Base-by-base conservation (phyloP, 768 basidiomycete genomes). In the Leucocoprinus leucothites region DNA sequence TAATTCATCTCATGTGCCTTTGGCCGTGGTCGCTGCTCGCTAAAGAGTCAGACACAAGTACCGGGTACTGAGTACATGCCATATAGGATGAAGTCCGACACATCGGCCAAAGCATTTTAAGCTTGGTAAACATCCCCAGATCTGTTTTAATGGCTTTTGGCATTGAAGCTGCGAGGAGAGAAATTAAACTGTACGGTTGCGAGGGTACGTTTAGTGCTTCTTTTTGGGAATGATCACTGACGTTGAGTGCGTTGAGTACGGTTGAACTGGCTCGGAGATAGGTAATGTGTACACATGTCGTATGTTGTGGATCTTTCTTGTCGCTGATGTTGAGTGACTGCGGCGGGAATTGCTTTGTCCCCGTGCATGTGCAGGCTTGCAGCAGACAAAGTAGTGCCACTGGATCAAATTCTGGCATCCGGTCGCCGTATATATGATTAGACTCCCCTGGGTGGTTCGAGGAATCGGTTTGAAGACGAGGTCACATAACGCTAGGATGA, bases 401-500 rank as follows among this genome's bases (percentile, higher is more conserved):
- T 5, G 31, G 31, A 31, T 31, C 31, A 11, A 31, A 31, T 31
- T 31, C 11, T 31, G 31, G 11, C 31, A 31, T 31, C 5, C 11
- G 31, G 5, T 31, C 31, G n/a, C n/a, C n/a, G n/a, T n/a, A n/a
- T n/a, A n/a, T n/a, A n/a, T n/a, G n/a, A n/a, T n/a, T n/a, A n/a
- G n/a, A n/a, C n/a, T n/a, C n/a, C n/a, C n/a, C n/a, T n/a, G n/a
- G n/a, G n/a, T n/a, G 31, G 31, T 31, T 31, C 31, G 31, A 31
- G 5, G 31, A 31, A 31, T 31, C 31, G 31, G 31, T 44, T 53
- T 42, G 51, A 35, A 21, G 14, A 3, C 13, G 3, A 19, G 36
- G 51, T 53, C 51, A 53, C 51, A 31, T 36, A 49, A 31, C 51
- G 1, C 18, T 43, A 44, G 24, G 51, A 14, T 53, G 51, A 53